These are phyloP conservation scores for Penicillium frequentans DNA, from an alignment of 2,329 filamentous ascomycete genomes.

Conservation along the genomic window DNA sequence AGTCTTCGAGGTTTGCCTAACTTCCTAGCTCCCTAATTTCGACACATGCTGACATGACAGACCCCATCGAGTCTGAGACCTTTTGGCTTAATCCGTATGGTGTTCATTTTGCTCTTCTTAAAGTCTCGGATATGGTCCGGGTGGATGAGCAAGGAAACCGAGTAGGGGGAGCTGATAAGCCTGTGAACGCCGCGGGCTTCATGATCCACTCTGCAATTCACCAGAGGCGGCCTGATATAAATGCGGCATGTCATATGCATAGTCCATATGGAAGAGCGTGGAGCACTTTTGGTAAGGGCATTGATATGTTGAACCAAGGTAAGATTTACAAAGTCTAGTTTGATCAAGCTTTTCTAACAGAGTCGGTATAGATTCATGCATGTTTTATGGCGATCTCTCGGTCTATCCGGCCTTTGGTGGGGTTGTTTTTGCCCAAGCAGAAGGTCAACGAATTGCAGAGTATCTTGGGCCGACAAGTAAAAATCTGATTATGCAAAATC, in stretches of 20 bases:
- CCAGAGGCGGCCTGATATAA: conserved; percentile 44
- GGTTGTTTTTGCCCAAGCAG: conserved; percentile 46
- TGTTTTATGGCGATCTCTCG: conserved; percentile 27
- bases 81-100: background rate
- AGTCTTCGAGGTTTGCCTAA: background rate
- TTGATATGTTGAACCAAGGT: conserved; percentile 47
- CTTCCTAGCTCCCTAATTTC: background rate
- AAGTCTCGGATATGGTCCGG: conserved; percentile 48
- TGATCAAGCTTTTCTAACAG: too few species aligned
- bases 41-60: background rate
- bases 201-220: conserved; percentile 52
- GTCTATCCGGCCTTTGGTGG: conserved; percentile 49
- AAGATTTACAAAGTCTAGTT: background rate
- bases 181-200: conserved; percentile 48
- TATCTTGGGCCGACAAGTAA: conserved; percentile 17
- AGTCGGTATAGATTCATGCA: conserved; percentile 4
- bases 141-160: conserved; percentile 45
- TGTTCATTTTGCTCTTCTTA: conserved; percentile 43
- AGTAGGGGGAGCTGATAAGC: conserved; percentile 40
- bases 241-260: conserved; percentile 48
- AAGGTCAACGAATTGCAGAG: conserved; percentile 44
- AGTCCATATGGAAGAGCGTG: conserved; percentile 47
- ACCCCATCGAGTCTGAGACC: background rate
- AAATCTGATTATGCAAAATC: conserved; percentile 30
- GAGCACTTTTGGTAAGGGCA: conserved; percentile 42